A percentile compares a stretch with the other conserved stretches of the same genome.
phyloP scores from a whole-genome alignment of 2,329 filamentous ascomycete species.

The Fusarium pininemorale region DNA sequence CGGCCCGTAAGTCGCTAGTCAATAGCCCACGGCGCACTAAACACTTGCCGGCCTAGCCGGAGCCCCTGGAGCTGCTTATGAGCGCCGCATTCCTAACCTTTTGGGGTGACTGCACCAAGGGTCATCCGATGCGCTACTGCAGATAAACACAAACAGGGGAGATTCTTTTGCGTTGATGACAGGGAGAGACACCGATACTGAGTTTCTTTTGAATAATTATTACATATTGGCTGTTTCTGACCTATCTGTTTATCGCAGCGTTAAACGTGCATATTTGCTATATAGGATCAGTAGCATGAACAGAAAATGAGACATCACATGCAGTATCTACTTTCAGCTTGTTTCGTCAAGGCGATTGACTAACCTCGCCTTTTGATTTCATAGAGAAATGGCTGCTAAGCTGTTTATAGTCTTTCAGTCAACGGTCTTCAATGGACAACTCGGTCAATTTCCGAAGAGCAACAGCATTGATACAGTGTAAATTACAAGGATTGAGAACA shows the following conservation, averaged over 20 bases:
- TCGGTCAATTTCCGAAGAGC: not conserved
- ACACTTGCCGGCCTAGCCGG: not conserved
- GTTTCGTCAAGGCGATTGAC: not conserved
- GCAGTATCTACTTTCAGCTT: not conserved
- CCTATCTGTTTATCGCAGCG: not conserved
- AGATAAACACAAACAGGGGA: not conserved
- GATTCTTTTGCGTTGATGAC: not conserved
- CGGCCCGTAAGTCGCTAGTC: not conserved
- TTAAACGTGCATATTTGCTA: not conserved
- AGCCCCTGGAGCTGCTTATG: not conserved
- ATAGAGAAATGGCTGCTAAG: not conserved
- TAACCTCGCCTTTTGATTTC: fast-evolving
- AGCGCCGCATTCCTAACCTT: not conserved
- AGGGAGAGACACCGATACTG: not conserved
- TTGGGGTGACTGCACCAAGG: not conserved
- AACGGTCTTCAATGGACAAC: not conserved
- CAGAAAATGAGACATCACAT: not conserved
- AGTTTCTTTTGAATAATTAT: not conserved
- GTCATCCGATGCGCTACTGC: not conserved
- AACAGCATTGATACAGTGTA: fast-evolving
- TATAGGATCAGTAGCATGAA: not conserved
- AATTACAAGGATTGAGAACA: no score
- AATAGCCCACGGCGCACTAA: not conserved
- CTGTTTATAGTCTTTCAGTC: no score
- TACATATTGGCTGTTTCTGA: not conserved